A percentile compares a stretch with the other conserved stretches of the same genome.
phyloP scores from a whole-genome alignment of 192 early-diverging fungal genomes.

The Lobosporangium transversale region DNA sequence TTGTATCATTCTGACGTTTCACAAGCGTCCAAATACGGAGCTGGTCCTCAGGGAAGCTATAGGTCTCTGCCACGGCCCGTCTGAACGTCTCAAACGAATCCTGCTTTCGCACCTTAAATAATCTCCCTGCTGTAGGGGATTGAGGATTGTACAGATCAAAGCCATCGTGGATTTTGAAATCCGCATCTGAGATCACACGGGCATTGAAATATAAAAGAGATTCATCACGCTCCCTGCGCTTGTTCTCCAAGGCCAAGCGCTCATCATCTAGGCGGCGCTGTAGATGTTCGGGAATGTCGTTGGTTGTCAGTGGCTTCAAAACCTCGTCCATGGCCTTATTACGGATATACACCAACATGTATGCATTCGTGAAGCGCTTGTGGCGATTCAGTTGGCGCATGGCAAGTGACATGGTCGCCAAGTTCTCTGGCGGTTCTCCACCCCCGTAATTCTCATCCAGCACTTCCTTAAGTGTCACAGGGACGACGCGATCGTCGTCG shows the following conservation, averaged over 20 bases:
- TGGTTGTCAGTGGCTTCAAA: slow-evolving; percentile 67
- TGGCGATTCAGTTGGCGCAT: slow-evolving; percentile 56
- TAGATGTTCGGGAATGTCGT: slow-evolving; percentile 88
- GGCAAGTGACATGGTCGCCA: slow-evolving; percentile 45
- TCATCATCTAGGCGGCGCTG: slow-evolving; percentile 73
- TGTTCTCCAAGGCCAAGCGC: slow-evolving; percentile 63
- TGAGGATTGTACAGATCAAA: slow-evolving; percentile 88
- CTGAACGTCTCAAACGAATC: slow-evolving; percentile 66
- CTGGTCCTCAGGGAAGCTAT: slow-evolving; percentile 57
- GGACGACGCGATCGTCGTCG: slow-evolving; percentile 95
- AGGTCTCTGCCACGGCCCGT: slow-evolving; percentile 56
- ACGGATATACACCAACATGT: slow-evolving; percentile 98
- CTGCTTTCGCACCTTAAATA: slow-evolving; percentile 64
- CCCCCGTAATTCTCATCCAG: slow-evolving; percentile 97
- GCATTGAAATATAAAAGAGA: slow-evolving; percentile 71
- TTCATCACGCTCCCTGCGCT: slow-evolving; percentile 77
- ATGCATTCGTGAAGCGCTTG: slow-evolving; percentile 96
- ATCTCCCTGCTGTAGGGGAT: slow-evolving; percentile 51
- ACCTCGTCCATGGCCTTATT: slow-evolving; percentile 76
- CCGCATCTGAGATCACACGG: slow-evolving; percentile 69
- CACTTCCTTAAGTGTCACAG: slow-evolving; percentile 79
- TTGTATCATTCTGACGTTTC: slow-evolving; percentile 90
- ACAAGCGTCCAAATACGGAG: slow-evolving; percentile 89
- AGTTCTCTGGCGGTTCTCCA: slow-evolving; percentile 58
- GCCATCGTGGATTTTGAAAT: slow-evolving; percentile 76